Base-by-base conservation (phyloP, 164 flowering plant genomes). In the Buxus sempervirens region DNA sequence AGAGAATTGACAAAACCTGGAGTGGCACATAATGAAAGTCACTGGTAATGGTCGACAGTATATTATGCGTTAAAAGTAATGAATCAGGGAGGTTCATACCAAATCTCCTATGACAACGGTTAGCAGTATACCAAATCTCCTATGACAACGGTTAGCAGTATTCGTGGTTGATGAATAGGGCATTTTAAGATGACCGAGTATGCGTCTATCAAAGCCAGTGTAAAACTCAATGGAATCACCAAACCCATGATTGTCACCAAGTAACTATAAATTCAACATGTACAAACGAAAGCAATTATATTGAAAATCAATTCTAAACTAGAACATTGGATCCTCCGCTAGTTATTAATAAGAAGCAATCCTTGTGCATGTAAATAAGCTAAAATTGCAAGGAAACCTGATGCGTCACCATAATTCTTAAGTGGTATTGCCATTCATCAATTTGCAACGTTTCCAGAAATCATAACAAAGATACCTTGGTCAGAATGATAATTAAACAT, bases 221-320 rank as follows among this genome's bases (percentile, higher is more conserved):
- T 82, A 68, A 85, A 85, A 70, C 96, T 88, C 96, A 94, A 90
- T 22, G 96, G 94, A 36, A 87, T 84, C 25, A 87, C 83, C 83
- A 89, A 77, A 65, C 92, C 89, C 94, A 89, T 87, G 66, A 82
- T 76, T 56, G 90, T 89, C 22, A 88, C 92, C 81, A 90, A 73
- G 69, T 76, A 90, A 84, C 96, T 90, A 85, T 45, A 70, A 19
- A 63, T 38, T 49, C 57, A n/a, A n/a, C n/a, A 63, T 20, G 15
- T 4, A 16, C 38, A 5, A 9, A 23, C 24, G 7, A 13, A 51
- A 53, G 19, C 51, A 45, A 45, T 10, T 45, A 10, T 12, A 41
- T 41, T 12, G 12, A 41, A 5, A 5, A 41, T 12, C 5, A 41
- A 41, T 41, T 41, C 5, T 5, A 41, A 5, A 41, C 5, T 12